Conservation (phyloP, 2,329 filamentous ascomycete genomes). For the Cyanodermella asteris region DNA sequence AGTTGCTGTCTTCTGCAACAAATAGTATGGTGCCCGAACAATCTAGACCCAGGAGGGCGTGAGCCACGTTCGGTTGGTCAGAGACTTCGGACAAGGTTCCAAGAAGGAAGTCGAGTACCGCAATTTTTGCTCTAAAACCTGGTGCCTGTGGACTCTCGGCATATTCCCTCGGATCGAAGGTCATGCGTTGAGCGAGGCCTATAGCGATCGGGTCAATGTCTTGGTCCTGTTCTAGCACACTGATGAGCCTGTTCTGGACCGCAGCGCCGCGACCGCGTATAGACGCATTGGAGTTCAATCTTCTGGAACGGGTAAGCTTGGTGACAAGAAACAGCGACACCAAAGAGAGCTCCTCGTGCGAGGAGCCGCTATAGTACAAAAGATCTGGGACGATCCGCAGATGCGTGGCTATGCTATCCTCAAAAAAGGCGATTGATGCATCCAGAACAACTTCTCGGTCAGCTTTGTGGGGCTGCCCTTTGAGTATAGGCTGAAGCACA, state of each 20-base stretch:
- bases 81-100: constrained; percentile 55
- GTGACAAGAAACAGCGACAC: constrained; percentile 64
- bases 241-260: constrained; percentile 78
- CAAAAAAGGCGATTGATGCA: constrained; percentile 65
- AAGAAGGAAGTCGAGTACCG: constrained; percentile 68
- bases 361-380: constrained; percentile 68
- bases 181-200: constrained; percentile 47
- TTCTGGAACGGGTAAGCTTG: constrained; percentile 65
- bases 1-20: constrained; percentile 45
- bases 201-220: constrained; percentile 61
- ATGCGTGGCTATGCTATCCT: constrained; percentile 72
- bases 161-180: constrained; percentile 44
- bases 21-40: constrained; percentile 51
- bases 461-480: constrained; percentile 37
- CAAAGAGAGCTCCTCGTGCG: constrained; percentile 59
- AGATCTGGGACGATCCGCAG: constrained; percentile 60
- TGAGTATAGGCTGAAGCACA: constrained; percentile 60
- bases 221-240: constrained; percentile 63
- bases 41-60: constrained; percentile 71
- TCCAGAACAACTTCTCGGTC: constrained; percentile 44
- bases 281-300: constrained; percentile 45
- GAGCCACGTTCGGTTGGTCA: constrained; percentile 66
- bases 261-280: too few species aligned
- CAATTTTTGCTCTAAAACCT: constrained; percentile 61
- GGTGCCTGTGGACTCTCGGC: constrained; percentile 46